These are phyloP conservation scores for Hydnomerulius pinastri DNA, from an alignment of 768 basidiomycete species.

Conservation along the genomic window DNA sequence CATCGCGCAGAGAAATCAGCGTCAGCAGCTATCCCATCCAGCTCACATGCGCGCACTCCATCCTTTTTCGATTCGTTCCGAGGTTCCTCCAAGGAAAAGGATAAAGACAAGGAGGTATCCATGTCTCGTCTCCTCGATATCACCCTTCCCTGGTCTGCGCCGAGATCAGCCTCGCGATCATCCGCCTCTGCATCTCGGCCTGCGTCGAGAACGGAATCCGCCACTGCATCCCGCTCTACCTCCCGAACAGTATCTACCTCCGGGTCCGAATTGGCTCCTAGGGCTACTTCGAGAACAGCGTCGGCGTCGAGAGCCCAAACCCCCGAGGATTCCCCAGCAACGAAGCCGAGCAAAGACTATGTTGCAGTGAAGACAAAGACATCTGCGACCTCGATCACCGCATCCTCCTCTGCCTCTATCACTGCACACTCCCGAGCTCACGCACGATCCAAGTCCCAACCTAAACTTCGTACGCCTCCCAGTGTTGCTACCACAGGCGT, in stretches of 20 bases:
- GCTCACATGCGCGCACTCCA: constrained; percentile 16
- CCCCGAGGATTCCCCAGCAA: constrained; percentile 3
- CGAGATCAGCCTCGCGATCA: constrained; percentile 13
- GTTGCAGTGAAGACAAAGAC: background rate
- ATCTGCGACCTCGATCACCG: background rate
- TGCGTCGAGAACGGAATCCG: constrained; percentile 13
- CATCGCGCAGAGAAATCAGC: constrained; percentile 34
- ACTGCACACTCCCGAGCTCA: constrained; percentile 14
- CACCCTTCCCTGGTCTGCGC: constrained; percentile 36
- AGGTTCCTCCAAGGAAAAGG: constrained; percentile 22
- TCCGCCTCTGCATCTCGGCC: constrained; percentile 16
- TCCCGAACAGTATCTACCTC: constrained; percentile 19
- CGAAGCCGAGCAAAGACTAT: background rate
- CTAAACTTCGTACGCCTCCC: constrained; percentile 27
- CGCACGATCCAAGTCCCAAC: constrained; percentile 37
- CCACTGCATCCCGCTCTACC: constrained; percentile 17
- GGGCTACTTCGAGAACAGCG: background rate
- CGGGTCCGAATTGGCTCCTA: constrained; percentile 12
- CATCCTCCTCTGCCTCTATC: too few relatives aligned
- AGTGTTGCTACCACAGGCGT: constrained; percentile 3
- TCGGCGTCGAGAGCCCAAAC: constrained; percentile 1
- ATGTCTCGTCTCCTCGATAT: constrained; percentile 34
- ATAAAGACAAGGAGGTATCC: constrained; percentile 31
- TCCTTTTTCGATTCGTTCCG: constrained; percentile 21
- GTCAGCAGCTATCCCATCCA: constrained; percentile 22